Conservation (phyloP, 1,139 yeast genomes). For the Candida freyschussii region DNA sequence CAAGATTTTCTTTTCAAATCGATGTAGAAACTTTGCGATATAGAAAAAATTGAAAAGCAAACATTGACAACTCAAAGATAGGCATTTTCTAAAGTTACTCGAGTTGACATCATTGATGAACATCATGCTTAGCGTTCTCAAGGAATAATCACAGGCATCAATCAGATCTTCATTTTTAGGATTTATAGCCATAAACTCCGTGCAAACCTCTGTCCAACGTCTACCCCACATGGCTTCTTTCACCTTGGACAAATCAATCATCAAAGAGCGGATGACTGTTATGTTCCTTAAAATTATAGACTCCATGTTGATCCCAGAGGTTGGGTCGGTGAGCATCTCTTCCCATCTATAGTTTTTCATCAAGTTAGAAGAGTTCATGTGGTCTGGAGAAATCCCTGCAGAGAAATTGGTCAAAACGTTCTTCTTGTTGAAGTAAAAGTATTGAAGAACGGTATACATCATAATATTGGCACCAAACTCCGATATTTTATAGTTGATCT, state of each 20-base stretch:
- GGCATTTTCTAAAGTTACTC: constrained; percentile 20
- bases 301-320: constrained; percentile 16
- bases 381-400: constrained; percentile 24
- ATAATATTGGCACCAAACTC: constrained; percentile 37
- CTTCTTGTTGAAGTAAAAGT: constrained; percentile 20
- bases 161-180: constrained; percentile 24
- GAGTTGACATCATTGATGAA: constrained; percentile 23
- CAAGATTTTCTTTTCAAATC: constrained; percentile 27
- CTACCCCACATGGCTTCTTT: constrained; percentile 23
- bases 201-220: constrained; percentile 18
- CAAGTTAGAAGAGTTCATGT: constrained; percentile 21
- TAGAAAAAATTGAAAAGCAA: constrained; percentile 32
- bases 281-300: constrained; percentile 22
- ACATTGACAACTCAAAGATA: constrained; percentile 30
- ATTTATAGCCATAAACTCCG: constrained; percentile 15
- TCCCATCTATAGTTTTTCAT: constrained; percentile 30
- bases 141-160: constrained; percentile 26
- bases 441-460: constrained; percentile 36
- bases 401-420: constrained; percentile 17
- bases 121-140: constrained; percentile 22
- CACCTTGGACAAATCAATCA: constrained; percentile 22
- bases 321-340: constrained; percentile 21
- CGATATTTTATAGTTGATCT: constrained; percentile 23
- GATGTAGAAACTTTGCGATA: constrained; percentile 31
- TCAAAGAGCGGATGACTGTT: constrained; percentile 22